Evolutionary conservation across 805 yeast genomes (phyloP), one percentile per base, ranked within the genome.

Genomic region (Wickerhamomyces alni): DNA sequence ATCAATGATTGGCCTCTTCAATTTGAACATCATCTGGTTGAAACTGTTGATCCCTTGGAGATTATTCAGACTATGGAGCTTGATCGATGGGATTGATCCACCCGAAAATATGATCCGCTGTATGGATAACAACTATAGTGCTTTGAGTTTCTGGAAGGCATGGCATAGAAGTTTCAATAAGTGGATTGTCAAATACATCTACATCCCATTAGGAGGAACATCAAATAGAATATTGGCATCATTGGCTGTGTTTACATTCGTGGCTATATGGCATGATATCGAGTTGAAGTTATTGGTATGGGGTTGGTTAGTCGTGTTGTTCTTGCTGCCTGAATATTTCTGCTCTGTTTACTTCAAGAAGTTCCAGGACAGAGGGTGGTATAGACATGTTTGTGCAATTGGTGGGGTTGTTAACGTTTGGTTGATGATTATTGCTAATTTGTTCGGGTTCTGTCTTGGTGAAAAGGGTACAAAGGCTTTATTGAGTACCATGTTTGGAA

Each of bases 51-150:
- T 93, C 38, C 99, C 99, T 6, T 93, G 99, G 99, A 72, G 99
- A 56, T 65, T 91, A 36, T 93, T 93, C 65, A 69, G 99, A 46
- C 69, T 91, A 48, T 93, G 99, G 99, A 74, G 93, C 8, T 64
- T 93, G 41, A 49, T 86, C n/a, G 99, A 93, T 60, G 86, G 85
- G 0, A 87, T 91, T 38, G 98, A 93, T 55, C 86, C 98, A 0
- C 98, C 99, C 2, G 99, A 93, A 58, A 93, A 93, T 55, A 93
- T 93, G 98, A 80, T 93, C 41, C 70, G 99, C 42, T 89, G 98
- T 58, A 87, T 93, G 78, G 85, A 87, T 58, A 87, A 93, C 62
- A 93, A 93, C 62, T 93, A 81, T 60, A 83, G 95, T 26, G 93
- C 96, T 0, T 61, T 87, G 45, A 87, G 93, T n/a, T 93, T 93